Evolutionary conservation across 176 grass and related monocot genomes (phyloP), one percentile per base, ranked within the genome.

Genomic region (Bothriochloa decipiens): DNA sequence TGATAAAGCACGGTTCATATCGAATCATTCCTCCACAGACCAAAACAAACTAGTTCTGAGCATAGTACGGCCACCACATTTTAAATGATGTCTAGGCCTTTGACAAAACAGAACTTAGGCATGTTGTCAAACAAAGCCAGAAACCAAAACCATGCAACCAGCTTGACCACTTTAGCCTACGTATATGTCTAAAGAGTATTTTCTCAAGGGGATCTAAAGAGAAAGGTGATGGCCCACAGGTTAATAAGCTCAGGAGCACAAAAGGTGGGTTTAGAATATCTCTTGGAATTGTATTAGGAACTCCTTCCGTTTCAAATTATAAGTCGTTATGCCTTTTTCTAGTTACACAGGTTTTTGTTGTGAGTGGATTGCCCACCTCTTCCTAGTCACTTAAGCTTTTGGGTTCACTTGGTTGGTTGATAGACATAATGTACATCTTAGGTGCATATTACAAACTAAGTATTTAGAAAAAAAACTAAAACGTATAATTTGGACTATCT

Each of bases 171-270:
- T 78, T 58, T 8, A 71, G 75, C 52, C 36, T 49, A 39, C n/a
- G 63, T 8, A 49, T 25, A 37, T 45, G 17, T 69, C 11, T 46
- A 57, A 64, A 74, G 40, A 13, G 2, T 33, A 70, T 69, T 57
- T n/a, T 43, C 47, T 16, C 22, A 77, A 63, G 18, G 75, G 28
- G 49, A 75, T 76, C 53, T 83, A 14, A 73, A 70, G 42, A 42
- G 46, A 85, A 39, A 50, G 61, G 50, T 50, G 20, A 35, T 46
- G 16, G 20, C 26, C 80, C 37, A 65, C 36, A 66, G 39, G 57
- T 83, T 78, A 62, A 65, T 72, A 83, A 50, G 65, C 33, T 75
- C 70, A 36, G n/a, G 17, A 70, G 25, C 36, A 41, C 43, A 65
- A 55, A 46, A 80, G 68, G 12, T 42, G 17, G 66, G 52, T 63